Evolutionary conservation across 768 basidiomycete genomes (phyloP).

Genomic region (Terana coerulea): DNA sequence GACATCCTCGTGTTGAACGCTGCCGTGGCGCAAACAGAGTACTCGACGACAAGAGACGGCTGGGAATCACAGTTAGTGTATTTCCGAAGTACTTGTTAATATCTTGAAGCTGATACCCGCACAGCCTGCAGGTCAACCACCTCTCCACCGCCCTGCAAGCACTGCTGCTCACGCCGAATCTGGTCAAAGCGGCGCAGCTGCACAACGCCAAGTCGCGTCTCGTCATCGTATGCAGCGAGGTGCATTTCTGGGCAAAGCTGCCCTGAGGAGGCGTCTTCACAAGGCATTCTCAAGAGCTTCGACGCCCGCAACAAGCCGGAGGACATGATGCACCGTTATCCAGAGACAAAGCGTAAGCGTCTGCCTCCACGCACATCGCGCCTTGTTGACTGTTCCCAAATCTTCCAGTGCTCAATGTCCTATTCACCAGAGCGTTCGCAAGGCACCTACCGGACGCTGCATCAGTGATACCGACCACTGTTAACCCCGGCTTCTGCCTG

Average conservation of each 20-base stretch:
- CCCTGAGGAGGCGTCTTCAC: slow-evolving; percentile 6
- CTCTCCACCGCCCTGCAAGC: slow-evolving; percentile 38
- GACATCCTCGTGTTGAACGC: slow-evolving; percentile 30
- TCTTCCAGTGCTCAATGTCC: slow-evolving; percentile 31
- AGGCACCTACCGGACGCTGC: slow-evolving; percentile 26
- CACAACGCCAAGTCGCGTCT: slow-evolving; percentile 15
- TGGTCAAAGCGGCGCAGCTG: slow-evolving; percentile 35
- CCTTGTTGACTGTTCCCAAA: slow-evolving; percentile 12
- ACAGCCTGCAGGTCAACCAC: slow-evolving; percentile 46
- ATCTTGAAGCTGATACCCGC: background rate
- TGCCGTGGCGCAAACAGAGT: slow-evolving; percentile 17
- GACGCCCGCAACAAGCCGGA: background rate
- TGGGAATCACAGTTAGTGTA: slow-evolving; percentile 25
- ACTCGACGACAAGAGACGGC: slow-evolving; percentile 26
- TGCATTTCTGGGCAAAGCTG: slow-evolving; percentile 25
- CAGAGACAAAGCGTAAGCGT: background rate
- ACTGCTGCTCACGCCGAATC: slow-evolving; percentile 38
- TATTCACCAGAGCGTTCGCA: slow-evolving; percentile 34
- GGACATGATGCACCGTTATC: slow-evolving; percentile 5
- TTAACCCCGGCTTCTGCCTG: slow-evolving; percentile 34
- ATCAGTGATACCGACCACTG: slow-evolving; percentile 27
- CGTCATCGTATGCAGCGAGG: slow-evolving; percentile 41
- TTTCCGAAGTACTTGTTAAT: background rate
- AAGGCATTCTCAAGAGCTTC: background rate
- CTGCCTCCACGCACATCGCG: background rate